phyloP scores from a whole-genome alignment of 1,284 basidiomycete species.

The Vanrija pseudolonga region DNA sequence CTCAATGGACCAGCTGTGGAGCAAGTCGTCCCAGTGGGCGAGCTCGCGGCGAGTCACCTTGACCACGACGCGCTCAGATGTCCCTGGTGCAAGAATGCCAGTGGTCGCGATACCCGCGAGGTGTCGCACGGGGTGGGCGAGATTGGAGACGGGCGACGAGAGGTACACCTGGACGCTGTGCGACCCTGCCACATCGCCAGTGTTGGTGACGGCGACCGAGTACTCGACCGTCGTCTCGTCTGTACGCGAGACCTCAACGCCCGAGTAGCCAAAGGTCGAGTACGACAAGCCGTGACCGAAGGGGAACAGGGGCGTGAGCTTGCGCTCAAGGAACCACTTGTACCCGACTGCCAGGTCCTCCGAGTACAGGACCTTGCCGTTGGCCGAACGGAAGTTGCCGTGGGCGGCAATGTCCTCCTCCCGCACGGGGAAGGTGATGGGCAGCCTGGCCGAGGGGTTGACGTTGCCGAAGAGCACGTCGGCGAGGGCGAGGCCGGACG shows the following conservation, averaged over 20 bases:
- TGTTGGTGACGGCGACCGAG: constrained; percentile 42
- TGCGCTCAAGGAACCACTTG: constrained; percentile 66
- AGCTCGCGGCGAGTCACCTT: constrained; percentile 1
- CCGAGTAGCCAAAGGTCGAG: constrained; percentile 63
- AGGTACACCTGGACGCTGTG: constrained; percentile 45
- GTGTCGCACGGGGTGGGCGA: constrained; percentile 1
- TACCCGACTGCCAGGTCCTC: constrained; percentile 57
- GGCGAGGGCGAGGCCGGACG: constrained; percentile 71
- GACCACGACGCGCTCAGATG: neutral
- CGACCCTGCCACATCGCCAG: constrained; percentile 37
- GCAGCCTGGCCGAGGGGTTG: constrained; percentile 72
- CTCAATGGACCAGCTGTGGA: constrained; percentile 1
- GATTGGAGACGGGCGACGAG: constrained; percentile 27
- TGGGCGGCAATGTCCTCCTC: constrained; percentile 67
- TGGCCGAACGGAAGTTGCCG: constrained; percentile 61
- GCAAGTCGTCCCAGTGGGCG: constrained; percentile 4
- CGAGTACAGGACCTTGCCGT: constrained; percentile 61
- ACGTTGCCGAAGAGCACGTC: constrained; percentile 71
- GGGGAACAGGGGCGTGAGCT: constrained; percentile 64
- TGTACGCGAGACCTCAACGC: too few species aligned
- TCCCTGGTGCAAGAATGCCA: neutral
- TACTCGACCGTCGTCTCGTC: too few species aligned
- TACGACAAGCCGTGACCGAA: constrained; percentile 83
- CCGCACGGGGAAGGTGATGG: constrained; percentile 68
- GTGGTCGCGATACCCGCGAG: neutral